Evolutionary conservation across 1,284 basidiomycete species (phyloP), one percentile per base, ranked within the genome.

Genomic region (Trichosporon ovoides): DNA sequence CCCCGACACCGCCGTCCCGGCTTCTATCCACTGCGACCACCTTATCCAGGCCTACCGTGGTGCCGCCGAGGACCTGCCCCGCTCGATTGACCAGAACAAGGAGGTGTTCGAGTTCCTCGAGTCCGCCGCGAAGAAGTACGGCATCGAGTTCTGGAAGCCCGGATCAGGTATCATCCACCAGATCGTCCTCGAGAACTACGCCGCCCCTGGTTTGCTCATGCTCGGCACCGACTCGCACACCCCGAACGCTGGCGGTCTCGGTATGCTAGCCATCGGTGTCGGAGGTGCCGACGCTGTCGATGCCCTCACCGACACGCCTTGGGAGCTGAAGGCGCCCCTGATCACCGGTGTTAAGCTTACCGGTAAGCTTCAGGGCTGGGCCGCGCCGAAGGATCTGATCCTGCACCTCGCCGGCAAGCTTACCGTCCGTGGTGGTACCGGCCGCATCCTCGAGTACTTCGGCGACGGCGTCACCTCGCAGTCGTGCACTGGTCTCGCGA

Each of bases 201-300:
- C 93, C 28, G 91, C 92, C 3, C 83, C 83, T 3, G 83, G 83
- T 66, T 73, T 83, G 13, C 74, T 84, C 61, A 81, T 81, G 80
- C 77, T 81, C 49, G 83, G 82, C 57, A 75, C 80, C 84, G 96
- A 99, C 78, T 95, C 91, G 33, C 96, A 99, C 79, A 98, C 96
- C 5, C 96, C 96, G 9, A 98, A 99, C 75, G 96, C 96, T 43
- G 93, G 94, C 63, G 96, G 96, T 52, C 84, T 98, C 56, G 96
- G 96, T n/a, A 85, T 95, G 82, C 84, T 99, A 60, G 96, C 96
- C 10, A 98, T 98, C 60, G 96, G 96, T 62, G 96, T 99, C 24
- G 96, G 96, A 65, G 96, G 96, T 61, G 96, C 96, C 19, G 96
- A 99, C 74, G 96, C 96, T 19, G 96, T 99, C 34, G 96, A 99